Base-by-base conservation (phyloP, 306 rosid species). In the Dryas octopetala region DNA sequence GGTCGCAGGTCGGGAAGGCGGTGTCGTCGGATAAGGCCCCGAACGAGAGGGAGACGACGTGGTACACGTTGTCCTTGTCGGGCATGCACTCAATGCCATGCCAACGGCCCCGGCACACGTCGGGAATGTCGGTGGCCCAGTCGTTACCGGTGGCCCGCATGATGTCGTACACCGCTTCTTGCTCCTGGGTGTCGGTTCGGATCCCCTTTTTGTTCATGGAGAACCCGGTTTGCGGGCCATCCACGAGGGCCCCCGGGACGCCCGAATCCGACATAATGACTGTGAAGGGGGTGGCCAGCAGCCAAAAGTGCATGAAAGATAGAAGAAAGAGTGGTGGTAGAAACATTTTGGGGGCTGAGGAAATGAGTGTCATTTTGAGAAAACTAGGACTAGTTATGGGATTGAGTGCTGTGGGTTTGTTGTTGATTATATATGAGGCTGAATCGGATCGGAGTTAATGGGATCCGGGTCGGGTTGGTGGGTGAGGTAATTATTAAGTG, bases 51-150 rank as follows among this genome's bases (percentile, higher is more conserved):
- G 98, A 91, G 5, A 91, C 88, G 0, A 95, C 76, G 55, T 95
- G 98, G 80, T 80, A 89, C 46, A 95, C 82, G 2, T 91, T 83
- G 68, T 90, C 71, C 26, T 86, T 87, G 64, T 90, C 97, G 0
- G 96, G 93, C 93, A 91, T 89, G 83, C 98, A 95, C 79, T 95
- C 98, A 0, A 95, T 95, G 67, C 97, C 98, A 16, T 95, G 98
- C 98, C 97, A 95, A 4, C 97, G 89, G 3, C 97, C 96, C 0
- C 97, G 89, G 6, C 97, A 95, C 43, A 91, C 96, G 66, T 91
- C 97, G 0, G 90, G 88, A 45, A 95, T 91, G 6, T 90, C 87
- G 2, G 90, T 82, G 67, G 97, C 96, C 98, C 98, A 91, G 0
- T 64, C 85, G 1, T 95, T 95, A 3, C 98, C 97, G 0, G 97